These are phyloP conservation scores for Mortierella sp. DNA, from an alignment of 371 early-diverging fungal genomes.

Conservation along the genomic window DNA sequence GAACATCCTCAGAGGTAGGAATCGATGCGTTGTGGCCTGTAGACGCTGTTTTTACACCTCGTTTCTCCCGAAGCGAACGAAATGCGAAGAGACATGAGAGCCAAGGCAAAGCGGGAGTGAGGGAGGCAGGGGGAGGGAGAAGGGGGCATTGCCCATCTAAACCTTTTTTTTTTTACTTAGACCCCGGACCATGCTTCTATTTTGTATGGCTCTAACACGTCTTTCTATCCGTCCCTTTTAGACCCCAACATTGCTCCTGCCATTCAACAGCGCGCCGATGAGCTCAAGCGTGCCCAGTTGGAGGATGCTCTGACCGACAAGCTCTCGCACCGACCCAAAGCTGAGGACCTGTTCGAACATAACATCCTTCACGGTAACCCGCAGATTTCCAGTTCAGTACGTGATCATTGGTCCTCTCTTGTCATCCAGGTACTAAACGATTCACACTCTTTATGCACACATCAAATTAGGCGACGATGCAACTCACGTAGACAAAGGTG, in stretches of 20 bases:
- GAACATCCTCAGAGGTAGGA: constrained; percentile 75
- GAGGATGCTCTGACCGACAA: constrained; percentile 79
- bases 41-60: background rate
- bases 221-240: constrained; percentile 11
- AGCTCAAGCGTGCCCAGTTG: constrained; percentile 71
- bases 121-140: constrained; percentile 1
- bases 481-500: no score
- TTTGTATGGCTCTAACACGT: background rate
- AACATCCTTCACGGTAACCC: constrained; percentile 70
- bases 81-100: background rate
- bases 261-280: constrained; percentile 70
- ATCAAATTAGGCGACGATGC: no score
- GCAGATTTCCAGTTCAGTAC: background rate
- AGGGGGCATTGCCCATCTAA: constrained; percentile 6
- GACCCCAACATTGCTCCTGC: constrained; percentile 72
- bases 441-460: no score
- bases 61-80: background rate
- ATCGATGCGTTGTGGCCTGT: background rate
- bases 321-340: constrained; percentile 78
- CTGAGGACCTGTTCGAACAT: constrained; percentile 74
- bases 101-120: no score
- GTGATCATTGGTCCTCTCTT: no score
- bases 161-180: no score
- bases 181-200: no score
- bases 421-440: no score